phyloP scores from a whole-genome alignment of 768 basidiomycete genomes.

The Sporobolomyces pararoseus region DNA sequence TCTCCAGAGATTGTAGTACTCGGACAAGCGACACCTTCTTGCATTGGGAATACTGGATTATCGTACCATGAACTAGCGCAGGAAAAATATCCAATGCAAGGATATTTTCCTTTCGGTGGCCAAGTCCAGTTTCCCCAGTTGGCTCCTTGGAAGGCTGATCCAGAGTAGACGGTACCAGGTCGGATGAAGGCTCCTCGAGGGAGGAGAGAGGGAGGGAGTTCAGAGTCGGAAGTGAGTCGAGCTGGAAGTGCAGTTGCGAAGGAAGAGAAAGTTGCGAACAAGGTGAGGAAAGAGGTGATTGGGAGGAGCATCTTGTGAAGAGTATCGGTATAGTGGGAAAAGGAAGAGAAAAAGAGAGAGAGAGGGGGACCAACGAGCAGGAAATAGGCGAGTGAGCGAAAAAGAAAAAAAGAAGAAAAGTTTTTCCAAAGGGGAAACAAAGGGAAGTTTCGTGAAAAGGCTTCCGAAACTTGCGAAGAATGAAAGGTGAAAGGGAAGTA shows the following conservation, averaged over 20 bases:
- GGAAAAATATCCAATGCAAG: background rate
- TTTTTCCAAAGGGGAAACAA: too few relatives aligned
- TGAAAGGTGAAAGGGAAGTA: too few relatives aligned
- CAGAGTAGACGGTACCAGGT: background rate
- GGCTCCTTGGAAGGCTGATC: background rate
- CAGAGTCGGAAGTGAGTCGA: background rate
- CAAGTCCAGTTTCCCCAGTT: background rate
- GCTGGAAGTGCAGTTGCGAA: background rate
- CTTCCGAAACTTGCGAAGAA: too few relatives aligned
- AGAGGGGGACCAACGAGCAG: too few relatives aligned
- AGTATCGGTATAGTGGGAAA: too few relatives aligned
- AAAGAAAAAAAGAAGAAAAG: too few relatives aligned
- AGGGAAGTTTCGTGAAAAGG: too few relatives aligned
- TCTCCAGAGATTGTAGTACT: background rate
- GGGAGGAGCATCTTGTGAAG: background rate
- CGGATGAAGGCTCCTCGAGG: background rate
- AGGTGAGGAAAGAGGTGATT: background rate
- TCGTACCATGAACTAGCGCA: background rate
- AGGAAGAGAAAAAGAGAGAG: too few relatives aligned
- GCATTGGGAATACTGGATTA: background rate
- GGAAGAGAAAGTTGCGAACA: background rate
- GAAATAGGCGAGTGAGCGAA: too few relatives aligned
- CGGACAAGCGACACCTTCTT: slow-evolving; percentile 1
- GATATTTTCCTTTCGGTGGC: background rate
- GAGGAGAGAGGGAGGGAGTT: background rate